A percentile compares a stretch with the other conserved stretches of the same genome.
phyloP scores from a whole-genome alignment of 2,329 filamentous ascomycete species.

The Penicillium paneum region DNA sequence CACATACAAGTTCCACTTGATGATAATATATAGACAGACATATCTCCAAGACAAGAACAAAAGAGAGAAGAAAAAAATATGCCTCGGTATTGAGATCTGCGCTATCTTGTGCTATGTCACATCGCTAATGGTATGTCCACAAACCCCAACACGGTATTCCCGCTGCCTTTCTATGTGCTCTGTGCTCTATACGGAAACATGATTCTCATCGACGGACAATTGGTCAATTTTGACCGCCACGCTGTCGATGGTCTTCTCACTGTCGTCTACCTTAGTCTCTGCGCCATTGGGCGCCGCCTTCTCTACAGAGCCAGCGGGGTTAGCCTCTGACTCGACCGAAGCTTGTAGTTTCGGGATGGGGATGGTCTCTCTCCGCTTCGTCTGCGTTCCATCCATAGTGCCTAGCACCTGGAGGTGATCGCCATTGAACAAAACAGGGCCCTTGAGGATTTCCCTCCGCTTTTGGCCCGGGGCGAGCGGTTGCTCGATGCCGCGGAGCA shows the following conservation, averaged over 20 bases:
- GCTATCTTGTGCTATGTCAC: neutral
- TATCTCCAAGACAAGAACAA: neutral
- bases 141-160: neutral
- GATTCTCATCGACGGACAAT: neutral
- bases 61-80: neutral
- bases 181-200: conserved; percentile 4
- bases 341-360: conserved; percentile 20
- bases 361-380: conserved; percentile 26
- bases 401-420: conserved; percentile 35
- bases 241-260: conserved; percentile 4
- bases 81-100: conserved; percentile 2
- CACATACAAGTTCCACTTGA: neutral
- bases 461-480: conserved; percentile 24
- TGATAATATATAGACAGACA: neutral
- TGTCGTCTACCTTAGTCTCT: neutral
- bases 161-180: conserved; percentile 3
- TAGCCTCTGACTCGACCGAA: neutral
- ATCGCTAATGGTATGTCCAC: neutral
- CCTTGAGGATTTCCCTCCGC: conserved; percentile 33
- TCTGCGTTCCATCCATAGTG: conserved; percentile 31
- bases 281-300: neutral
- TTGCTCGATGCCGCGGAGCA: conserved; percentile 32
- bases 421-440: conserved; percentile 36
- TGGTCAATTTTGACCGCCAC: conserved; percentile 4
- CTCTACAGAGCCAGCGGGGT: neutral